Percentiles rank a stretch among this genome's conserved stretches.
These are phyloP conservation scores for Euphorbia tirucalli DNA, from an alignment of 345 rosid genomes.

Conservation along the genomic window DNA sequence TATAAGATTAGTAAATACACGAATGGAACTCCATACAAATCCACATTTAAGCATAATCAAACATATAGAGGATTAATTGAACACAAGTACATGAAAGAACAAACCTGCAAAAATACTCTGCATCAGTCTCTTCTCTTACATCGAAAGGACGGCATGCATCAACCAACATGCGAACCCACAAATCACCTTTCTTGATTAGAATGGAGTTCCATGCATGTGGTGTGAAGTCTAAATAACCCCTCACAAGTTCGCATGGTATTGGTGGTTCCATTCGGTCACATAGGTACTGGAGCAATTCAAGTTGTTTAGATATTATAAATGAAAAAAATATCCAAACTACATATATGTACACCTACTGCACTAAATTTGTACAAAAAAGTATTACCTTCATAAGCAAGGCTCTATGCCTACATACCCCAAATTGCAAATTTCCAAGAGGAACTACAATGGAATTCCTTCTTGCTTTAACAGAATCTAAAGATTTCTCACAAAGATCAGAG, in stretches of 20 bases:
- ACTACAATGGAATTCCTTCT: constrained; percentile 65
- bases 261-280: constrained; percentile 97
- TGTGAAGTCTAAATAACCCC: constrained; percentile 89
- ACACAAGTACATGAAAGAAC: constrained; percentile 13
- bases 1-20: background rate
- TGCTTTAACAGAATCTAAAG: constrained; percentile 62
- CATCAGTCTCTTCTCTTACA: constrained; percentile 82
- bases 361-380: background rate
- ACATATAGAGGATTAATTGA: constrained; percentile 7
- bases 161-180: constrained; percentile 77
- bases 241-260: constrained; percentile 92
- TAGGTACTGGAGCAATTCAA: constrained; percentile 55
- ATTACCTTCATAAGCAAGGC: constrained; percentile 88
- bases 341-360: constrained; percentile 1
- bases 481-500: constrained; percentile 76
- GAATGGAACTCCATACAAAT: background rate
- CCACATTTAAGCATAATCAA: background rate
- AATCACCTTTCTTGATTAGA: constrained; percentile 56
- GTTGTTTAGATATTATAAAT: constrained; percentile 20
- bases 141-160: constrained; percentile 93
- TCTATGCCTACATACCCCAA: constrained; percentile 94
- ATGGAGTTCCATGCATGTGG: constrained; percentile 96
- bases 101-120: constrained; percentile 77
- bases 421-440: constrained; percentile 80
- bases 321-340: constrained; percentile 2